phyloP scores from a whole-genome alignment of 768 basidiomycete species.

The Dendrothele bispora region DNA sequence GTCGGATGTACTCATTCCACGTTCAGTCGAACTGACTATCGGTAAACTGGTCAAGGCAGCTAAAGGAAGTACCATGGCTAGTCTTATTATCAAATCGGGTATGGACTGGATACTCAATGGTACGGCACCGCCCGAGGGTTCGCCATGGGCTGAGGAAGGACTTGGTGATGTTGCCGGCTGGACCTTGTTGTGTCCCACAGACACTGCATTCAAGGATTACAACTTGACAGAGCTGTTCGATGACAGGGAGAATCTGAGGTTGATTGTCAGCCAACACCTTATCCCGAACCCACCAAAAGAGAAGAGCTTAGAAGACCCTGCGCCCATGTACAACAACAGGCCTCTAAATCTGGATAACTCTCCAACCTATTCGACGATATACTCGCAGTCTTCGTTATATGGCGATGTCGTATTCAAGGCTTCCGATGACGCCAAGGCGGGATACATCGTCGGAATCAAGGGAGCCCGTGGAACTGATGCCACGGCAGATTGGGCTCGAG shows the following conservation, averaged over 20 bases:
- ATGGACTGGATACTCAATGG: conserved; percentile 92
- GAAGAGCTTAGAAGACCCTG: not conserved
- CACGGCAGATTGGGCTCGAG: conserved; percentile 60
- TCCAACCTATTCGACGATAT: conserved; percentile 74
- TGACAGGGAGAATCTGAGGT: conserved; percentile 50
- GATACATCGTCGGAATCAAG: conserved; percentile 72
- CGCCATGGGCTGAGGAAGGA: conserved; percentile 57
- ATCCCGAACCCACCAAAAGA: conserved; percentile 45
- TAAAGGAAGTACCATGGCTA: conserved; percentile 86
- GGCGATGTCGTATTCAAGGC: conserved; percentile 83
- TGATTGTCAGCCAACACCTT: conserved; percentile 75
- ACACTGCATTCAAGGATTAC: conserved; percentile 85
- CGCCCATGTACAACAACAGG: conserved; percentile 58
- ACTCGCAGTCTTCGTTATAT: conserved; percentile 63
- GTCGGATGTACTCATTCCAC: conserved; percentile 82
- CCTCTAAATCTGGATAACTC: conserved; percentile 74
- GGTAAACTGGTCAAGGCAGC: conserved; percentile 91
- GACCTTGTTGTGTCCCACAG: conserved; percentile 89
- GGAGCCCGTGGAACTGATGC: conserved; percentile 68
- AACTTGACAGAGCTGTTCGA: conserved; percentile 77
- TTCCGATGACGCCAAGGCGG: conserved; percentile 39
- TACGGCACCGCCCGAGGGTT: conserved; percentile 70
- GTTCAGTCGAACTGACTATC: conserved; percentile 80
- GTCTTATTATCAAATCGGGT: conserved; percentile 79
- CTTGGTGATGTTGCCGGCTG: conserved; percentile 62